These are phyloP conservation scores for Kodamaea plutei DNA, from an alignment of 1,139 yeast species.

Conservation along the genomic window DNA sequence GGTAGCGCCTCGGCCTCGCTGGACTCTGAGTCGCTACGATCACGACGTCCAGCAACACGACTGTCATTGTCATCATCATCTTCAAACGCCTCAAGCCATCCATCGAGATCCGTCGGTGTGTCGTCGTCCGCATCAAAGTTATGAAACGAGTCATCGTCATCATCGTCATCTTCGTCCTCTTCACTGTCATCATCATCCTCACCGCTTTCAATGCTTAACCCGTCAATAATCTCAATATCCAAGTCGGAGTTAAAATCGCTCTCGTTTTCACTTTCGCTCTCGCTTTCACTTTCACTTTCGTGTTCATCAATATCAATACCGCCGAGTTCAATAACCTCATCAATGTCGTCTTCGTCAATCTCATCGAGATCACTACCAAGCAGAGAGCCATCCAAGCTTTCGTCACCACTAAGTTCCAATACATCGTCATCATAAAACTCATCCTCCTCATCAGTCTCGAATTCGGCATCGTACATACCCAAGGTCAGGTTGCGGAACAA, in stretches of 20 bases:
- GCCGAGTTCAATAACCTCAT: conserved; percentile 19
- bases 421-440: conserved; percentile 24
- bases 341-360: conserved; percentile 22
- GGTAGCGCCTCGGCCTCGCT: conserved; percentile 7
- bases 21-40: conserved; percentile 4
- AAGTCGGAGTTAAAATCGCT: conserved; percentile 12
- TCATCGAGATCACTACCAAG: conserved; percentile 17
- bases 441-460: conserved; percentile 54
- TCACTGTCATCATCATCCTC: conserved; percentile 14
- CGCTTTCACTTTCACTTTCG: conserved; percentile 16
- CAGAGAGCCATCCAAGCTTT: conserved; percentile 30
- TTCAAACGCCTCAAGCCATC: conserved; percentile 43
- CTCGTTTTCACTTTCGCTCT: conserved; percentile 15
- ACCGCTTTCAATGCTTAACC: conserved; percentile 29
- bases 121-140: conserved; percentile 31
- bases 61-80: conserved; percentile 7
- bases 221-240: conserved; percentile 43
- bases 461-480: conserved; percentile 90
- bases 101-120: conserved; percentile 43
- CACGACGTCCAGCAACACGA: conserved; percentile 1
- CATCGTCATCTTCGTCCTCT: conserved; percentile 17
- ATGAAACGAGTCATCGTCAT: conserved; percentile 29
- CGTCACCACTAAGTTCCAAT: conserved; percentile 13
- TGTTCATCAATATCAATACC: conserved; percentile 18
- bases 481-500: conserved; percentile 81